Conservation (phyloP, 106 monocot genomes). For the Acorus calamus region DNA sequence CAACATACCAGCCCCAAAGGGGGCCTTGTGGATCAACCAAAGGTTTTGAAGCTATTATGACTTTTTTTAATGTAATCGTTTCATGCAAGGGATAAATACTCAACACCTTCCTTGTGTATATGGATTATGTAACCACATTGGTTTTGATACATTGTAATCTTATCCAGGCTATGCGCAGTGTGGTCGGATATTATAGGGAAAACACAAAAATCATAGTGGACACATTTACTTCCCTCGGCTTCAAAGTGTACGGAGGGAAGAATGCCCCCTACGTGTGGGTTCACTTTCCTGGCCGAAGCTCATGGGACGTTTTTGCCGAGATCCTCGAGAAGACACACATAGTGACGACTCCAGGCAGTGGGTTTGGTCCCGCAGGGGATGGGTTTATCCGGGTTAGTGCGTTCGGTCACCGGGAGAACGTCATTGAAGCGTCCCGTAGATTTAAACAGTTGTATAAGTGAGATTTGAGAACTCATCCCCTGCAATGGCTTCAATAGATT, state of each 20-base stretch:
- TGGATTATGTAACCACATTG: no score
- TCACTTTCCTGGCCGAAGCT: slow-evolving; percentile 76
- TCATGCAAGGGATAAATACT: no score
- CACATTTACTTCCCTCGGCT: slow-evolving; percentile 77
- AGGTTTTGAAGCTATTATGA: no score
- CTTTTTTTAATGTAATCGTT: no score
- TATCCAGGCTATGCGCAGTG: slow-evolving; percentile 68
- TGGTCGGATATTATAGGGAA: slow-evolving; percentile 74
- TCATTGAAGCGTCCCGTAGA: slow-evolving; percentile 75
- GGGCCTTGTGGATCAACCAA: no score
- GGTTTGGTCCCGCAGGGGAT: slow-evolving; percentile 89
- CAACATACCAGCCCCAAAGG: no score
- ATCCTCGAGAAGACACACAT: slow-evolving; percentile 90
- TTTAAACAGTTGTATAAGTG: slow-evolving; percentile 74
- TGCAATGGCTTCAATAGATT: no score
- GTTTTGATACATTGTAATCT: not conserved
- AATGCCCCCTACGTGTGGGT: slow-evolving; percentile 99
- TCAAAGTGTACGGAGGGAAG: slow-evolving; percentile 73
- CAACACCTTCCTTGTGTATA: no score
- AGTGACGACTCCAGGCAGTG: slow-evolving; percentile 94
- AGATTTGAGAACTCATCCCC: not conserved
- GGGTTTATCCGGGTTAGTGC: slow-evolving; percentile 89
- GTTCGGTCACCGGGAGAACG: slow-evolving; percentile 80
- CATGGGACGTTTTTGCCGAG: slow-evolving; percentile 94
- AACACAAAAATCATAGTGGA: slow-evolving; percentile 72